A percentile compares a stretch with the other conserved stretches of the same genome.
These are phyloP conservation scores for Cucumis cinereus DNA, from an alignment of 306 rosid species.

Conservation along the genomic window DNA sequence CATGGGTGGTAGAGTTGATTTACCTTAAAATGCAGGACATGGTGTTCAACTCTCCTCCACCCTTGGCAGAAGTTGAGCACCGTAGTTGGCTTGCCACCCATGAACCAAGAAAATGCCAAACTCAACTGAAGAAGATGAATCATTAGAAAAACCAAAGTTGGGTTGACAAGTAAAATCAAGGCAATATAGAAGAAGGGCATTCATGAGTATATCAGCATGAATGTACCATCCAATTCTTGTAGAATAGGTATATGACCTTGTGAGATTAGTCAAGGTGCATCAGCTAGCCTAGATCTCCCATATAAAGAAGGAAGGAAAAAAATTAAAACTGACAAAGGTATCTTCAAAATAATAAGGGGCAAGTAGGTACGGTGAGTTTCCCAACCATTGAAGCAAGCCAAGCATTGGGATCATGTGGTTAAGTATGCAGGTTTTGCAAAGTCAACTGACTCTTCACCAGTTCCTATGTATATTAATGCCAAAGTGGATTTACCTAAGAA, in stretches of 20 bases:
- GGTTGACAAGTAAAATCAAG: not conserved
- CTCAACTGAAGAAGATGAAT: not conserved
- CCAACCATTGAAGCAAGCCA: not conserved
- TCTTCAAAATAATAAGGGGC: not conserved
- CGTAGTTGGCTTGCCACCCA: not conserved
- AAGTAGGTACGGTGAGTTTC: not conserved
- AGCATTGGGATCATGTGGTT: not conserved
- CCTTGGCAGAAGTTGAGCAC: not conserved
- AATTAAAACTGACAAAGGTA: not conserved
- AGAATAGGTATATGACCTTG: not conserved
- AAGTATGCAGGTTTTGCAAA: not conserved
- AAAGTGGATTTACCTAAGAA: not conserved
- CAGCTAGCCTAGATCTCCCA: not conserved
- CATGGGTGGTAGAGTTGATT: not conserved
- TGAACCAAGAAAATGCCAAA: not conserved
- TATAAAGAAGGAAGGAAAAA: not conserved
- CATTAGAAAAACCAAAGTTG: not conserved
- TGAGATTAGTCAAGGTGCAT: not conserved
- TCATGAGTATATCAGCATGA: not conserved
- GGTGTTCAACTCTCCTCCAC: not conserved
- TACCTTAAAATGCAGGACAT: not conserved
- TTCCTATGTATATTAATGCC: not conserved
- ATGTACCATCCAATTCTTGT: not conserved
- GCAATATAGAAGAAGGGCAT: not conserved
- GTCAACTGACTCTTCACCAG: not conserved